A percentile compares a stretch with the other conserved stretches of the same genome.
Conservation (phyloP, 2,329 filamentous ascomycete genomes). For the Thielaviopsis euricoi region DNA sequence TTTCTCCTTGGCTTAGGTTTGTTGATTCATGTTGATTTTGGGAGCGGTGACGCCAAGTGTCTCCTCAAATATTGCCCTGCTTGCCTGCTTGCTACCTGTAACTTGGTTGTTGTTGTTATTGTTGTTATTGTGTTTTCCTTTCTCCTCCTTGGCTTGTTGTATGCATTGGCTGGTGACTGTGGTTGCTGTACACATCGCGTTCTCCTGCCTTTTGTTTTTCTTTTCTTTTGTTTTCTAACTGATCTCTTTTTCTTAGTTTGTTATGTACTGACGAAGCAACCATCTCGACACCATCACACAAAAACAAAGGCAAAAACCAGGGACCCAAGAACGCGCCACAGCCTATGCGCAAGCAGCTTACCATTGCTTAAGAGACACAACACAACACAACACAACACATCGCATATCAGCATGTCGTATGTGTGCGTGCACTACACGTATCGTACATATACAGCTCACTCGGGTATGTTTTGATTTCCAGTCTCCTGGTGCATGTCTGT, state of each 20-base stretch:
- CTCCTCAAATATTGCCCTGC: not conserved
- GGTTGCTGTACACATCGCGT: not conserved
- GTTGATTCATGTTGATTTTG: not conserved
- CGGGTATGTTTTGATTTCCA: not conserved
- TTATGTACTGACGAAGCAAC: not conserved
- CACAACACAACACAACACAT: not conserved
- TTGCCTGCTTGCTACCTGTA: not conserved
- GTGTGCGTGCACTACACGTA: not conserved
- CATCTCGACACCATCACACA: not conserved
- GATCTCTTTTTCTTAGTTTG: not conserved
- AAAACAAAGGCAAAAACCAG: not conserved
- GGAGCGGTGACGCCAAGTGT: not conserved
- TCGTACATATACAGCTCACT: not conserved
- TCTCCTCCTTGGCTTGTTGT: not conserved
- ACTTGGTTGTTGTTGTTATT: not conserved
- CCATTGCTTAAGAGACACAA: not conserved
- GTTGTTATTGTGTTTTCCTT: no score
- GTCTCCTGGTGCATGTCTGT: not conserved
- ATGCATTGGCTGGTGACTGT: not conserved
- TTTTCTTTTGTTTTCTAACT: not conserved
- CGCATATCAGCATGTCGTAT: not conserved
- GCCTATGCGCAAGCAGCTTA: not conserved
- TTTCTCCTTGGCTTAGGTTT: not conserved
- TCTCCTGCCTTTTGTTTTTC: not conserved
- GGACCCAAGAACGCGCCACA: not conserved